Evolutionary conservation across 1,284 basidiomycete genomes (phyloP), one percentile per base, ranked within the genome.

Genomic region (Hypsizygus ulmarius): DNA sequence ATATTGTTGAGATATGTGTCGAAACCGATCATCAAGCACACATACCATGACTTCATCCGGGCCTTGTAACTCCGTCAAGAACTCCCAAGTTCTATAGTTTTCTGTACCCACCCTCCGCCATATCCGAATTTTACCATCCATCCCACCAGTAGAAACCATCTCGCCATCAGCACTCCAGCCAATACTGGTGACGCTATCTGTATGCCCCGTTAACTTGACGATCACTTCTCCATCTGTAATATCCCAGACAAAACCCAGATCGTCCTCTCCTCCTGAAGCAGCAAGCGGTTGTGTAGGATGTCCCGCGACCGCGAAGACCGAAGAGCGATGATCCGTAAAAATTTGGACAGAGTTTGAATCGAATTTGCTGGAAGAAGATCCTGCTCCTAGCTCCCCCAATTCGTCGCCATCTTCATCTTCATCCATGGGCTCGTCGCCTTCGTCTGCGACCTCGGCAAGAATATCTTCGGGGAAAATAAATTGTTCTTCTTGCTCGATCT

Each of bases 181-280:
- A 1, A 81, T 80, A 43, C 78, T 77, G 3, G 87, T 87, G 35
- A 99, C 93, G 57, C 91, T 95, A 65, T 99, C 97, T 5, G 84
- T 84, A 68, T 99, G 96, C 1, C 96, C 96, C 0, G 86, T 87
- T 42, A 99, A 78, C 64, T 85, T 88, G 39, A 86, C 86, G 35
- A 98, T 76, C 52, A 87, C 73, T 56, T 90, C 82, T 11, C 93
- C 92, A 37, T 84, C 83, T 2, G 87, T 87, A 34, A 91, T 84
- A 57, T 94, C 85, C 88, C 93, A 99, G 59, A 99, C 81, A 70
- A 93, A 97, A 27, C 90, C 97, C 0, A 90, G 68, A 65, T 99
- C 96, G 66, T 99, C 97, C 68, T 97, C 94, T 29, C 94, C 96
- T 27, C 97, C 97, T 1, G 92, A 93, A 19, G 85, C 86, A 3